Conservation (phyloP, 2,329 filamentous ascomycete genomes). For the Trichoderma atroviride region DNA sequence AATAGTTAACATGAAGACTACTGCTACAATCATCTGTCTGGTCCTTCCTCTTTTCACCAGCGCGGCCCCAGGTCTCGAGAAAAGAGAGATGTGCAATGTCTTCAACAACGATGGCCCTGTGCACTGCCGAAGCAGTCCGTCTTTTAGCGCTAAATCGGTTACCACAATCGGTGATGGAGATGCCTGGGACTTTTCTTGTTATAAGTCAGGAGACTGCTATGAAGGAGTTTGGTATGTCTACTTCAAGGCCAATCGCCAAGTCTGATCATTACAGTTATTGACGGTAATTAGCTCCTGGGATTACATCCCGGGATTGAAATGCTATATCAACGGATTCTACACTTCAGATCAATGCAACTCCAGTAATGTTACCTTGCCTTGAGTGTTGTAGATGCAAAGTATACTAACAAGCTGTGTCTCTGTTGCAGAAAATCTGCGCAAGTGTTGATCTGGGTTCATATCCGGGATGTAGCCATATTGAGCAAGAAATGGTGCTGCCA, state of each 20-base stretch:
- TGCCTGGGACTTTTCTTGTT: slow-evolving; percentile 17
- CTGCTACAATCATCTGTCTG: neutral
- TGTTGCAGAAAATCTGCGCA: slow-evolving; percentile 1
- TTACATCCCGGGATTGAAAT: slow-evolving; percentile 9
- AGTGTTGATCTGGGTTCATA: neutral
- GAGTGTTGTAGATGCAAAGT: neutral
- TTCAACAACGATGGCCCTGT: slow-evolving; percentile 14
- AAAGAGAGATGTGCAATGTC: slow-evolving; percentile 11
- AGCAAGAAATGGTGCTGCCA: too few relatives aligned
- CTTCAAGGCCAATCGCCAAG: too few relatives aligned
- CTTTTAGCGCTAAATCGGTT: neutral
- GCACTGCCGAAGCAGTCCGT: slow-evolving; percentile 9
- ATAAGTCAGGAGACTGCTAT: slow-evolving; percentile 14
- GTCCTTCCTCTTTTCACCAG: slow-evolving; percentile 5
- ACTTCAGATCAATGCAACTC: slow-evolving; percentile 13
- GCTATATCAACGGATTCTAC: slow-evolving; percentile 13
- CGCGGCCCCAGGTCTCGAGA: neutral
- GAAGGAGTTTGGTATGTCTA: slow-evolving; percentile 2
- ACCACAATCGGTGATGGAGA: slow-evolving; percentile 17
- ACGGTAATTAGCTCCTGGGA: neutral
- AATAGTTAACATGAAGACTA: neutral
- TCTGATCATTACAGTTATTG: neutral
- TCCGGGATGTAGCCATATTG: neutral
- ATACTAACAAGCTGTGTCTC: neutral
- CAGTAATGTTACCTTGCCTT: neutral